Evolutionary conservation across 139 green algal species (phyloP).

Genomic region (Closterium sp.): DNA sequence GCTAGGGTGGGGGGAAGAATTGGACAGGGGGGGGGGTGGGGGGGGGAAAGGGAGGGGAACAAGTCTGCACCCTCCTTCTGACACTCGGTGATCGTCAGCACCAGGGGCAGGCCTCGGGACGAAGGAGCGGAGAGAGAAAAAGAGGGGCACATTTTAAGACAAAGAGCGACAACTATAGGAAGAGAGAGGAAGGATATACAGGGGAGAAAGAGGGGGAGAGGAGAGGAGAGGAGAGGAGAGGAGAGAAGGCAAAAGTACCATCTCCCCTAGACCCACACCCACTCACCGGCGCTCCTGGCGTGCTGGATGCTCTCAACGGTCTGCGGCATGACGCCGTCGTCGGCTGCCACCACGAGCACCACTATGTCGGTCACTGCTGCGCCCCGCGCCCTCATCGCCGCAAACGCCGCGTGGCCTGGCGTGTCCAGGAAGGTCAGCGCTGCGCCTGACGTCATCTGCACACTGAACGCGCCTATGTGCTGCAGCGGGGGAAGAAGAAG

Average conservation of each 20-base stretch:
- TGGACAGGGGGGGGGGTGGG: not conserved
- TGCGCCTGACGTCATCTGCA: slow-evolving; percentile 30
- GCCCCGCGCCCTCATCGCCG: slow-evolving; percentile 88
- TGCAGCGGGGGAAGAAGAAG: slow-evolving; percentile 8
- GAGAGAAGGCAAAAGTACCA: not conserved
- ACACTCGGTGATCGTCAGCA: no score
- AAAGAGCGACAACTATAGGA: not conserved
- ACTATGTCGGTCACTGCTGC: slow-evolving; percentile 90
- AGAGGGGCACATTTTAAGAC: no score
- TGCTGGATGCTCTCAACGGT: slow-evolving; percentile 91
- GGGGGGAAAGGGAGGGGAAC: not conserved
- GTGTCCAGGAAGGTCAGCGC: slow-evolving; percentile 95
- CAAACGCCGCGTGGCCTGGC: slow-evolving; percentile 59
- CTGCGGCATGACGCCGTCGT: slow-evolving; percentile 96
- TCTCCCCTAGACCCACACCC: not conserved
- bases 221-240: not conserved
- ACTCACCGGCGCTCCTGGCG: slow-evolving; percentile 69
- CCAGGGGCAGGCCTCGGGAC: no score
- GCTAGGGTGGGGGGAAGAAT: not conserved
- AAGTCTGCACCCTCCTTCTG: no score
- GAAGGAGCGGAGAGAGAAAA: no score
- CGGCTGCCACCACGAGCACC: slow-evolving; percentile 89
- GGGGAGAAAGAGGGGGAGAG: slow-evolving; percentile 6
- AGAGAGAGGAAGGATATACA: slow-evolving; percentile 14
- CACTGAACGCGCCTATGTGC: slow-evolving; percentile 53